phyloP scores from a whole-genome alignment of 2,329 filamentous ascomycete species.

The Orbilia javanica region DNA sequence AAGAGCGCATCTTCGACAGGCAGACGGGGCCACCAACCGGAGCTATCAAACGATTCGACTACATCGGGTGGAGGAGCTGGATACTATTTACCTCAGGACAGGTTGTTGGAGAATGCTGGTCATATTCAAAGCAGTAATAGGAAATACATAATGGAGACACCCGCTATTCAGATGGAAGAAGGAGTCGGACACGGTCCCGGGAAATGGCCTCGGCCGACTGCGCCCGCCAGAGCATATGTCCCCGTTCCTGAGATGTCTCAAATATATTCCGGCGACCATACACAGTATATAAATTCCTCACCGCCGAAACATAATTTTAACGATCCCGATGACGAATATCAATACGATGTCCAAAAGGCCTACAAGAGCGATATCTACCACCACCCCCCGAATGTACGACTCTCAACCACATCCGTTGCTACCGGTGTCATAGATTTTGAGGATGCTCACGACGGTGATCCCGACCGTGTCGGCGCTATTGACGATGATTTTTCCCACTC shows the following conservation, averaged over 20 bases:
- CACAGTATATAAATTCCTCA: constrained; percentile 47
- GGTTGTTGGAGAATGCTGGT: constrained; percentile 40
- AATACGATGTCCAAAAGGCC: constrained; percentile 53
- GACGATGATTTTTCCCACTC: constrained; percentile 58
- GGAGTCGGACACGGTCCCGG: constrained; percentile 16
- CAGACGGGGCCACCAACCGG: constrained; percentile 50
- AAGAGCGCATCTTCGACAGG: constrained; percentile 34
- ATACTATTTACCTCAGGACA: constrained; percentile 47
- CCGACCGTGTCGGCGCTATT: constrained; percentile 56
- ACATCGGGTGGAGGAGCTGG: constrained; percentile 31
- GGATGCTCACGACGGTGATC: constrained; percentile 57
- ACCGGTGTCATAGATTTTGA: constrained; percentile 58
- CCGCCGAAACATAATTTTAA: constrained; percentile 57
- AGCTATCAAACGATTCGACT: constrained; percentile 52
- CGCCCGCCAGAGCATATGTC: constrained; percentile 43
- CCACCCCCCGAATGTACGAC: constrained; percentile 46
- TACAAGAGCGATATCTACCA: constrained; percentile 56
- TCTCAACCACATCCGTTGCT: constrained; percentile 57
- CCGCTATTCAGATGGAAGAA: constrained; percentile 54
- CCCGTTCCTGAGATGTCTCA: constrained; percentile 54
- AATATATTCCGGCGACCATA: constrained; percentile 54
- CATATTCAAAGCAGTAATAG: constrained; percentile 47
- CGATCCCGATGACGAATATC: constrained; percentile 51
- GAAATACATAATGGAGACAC: constrained; percentile 52
- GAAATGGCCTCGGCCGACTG: constrained; percentile 43